Evolutionary conservation across 1,284 basidiomycete genomes (phyloP), one percentile per base, ranked within the genome.

Genomic region (Fomitopsis schrenkii): DNA sequence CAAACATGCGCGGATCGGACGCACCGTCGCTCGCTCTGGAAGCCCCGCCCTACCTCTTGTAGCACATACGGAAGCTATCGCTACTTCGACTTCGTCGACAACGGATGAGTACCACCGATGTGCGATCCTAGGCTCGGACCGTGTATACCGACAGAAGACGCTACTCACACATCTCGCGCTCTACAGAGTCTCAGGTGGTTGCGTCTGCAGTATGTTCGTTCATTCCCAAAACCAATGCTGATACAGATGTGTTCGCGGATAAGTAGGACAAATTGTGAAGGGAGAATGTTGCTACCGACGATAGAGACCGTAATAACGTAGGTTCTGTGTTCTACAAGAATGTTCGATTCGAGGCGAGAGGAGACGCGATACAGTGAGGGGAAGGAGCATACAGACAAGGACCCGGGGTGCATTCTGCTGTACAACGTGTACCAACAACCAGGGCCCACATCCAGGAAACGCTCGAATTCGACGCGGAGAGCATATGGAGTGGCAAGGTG

Each of bases 141-240:
- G 48, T 8, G 28, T 50, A 9, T 22, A n/a, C 48, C 48, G 48
- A 50, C 26, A 33, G 12, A 3, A 48, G 30, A 30, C 48, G 28
- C 28, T 10, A 30, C 14, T 28, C 8, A 28, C 26, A 14, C 19
- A 48, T 14, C 15, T 48, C n/a, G 45, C 33, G 19, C 44, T 22
- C 17, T 26, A 28, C 12, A 19, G 15, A 28, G 33, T 12, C 22
- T 14, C 17, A 19, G 33, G 38, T 53, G 3, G 14, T 19, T 4
- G 17, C 19, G 36, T 67, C 50, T 60, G 66, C 65, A 65, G 64
- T 70, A 68, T 66, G 64, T 63, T 67, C 63, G 60, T 63, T 66
- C 67, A 56, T 64, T 67, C 67, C 67, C 66, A 65, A 65, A 64
- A 63, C 67, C 63, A 59, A 46, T 63, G 62, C 58, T 59, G 62